phyloP scores from a whole-genome alignment of 768 basidiomycete genomes.

The Boletus fagicola region DNA sequence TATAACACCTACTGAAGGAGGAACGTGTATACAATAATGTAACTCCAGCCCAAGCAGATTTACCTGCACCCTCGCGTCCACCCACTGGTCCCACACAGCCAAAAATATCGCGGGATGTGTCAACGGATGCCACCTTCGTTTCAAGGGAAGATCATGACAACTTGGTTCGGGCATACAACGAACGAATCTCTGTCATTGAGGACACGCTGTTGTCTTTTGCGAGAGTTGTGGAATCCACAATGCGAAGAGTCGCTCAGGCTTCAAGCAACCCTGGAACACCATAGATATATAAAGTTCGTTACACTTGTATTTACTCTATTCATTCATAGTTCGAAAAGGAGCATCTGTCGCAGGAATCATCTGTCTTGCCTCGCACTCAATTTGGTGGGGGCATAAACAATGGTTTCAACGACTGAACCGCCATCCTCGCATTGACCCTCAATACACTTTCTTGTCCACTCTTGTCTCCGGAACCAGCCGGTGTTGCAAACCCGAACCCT shows the following conservation, averaged over 20 bases:
- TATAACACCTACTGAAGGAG: neutral
- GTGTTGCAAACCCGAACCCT: conserved; percentile 39
- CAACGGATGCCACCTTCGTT: neutral
- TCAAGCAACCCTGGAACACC: neutral
- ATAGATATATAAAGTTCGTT: neutral
- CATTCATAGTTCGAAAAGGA: neutral
- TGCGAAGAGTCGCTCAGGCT: neutral
- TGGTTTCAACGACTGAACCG: conserved; percentile 26
- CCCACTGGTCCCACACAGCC: too few species aligned
- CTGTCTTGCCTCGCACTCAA: neutral
- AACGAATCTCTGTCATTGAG: neutral
- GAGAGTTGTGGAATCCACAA: neutral
- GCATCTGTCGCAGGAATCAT: neutral
- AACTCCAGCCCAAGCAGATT: neutral
- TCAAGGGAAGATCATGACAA: neutral
- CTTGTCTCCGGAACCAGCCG: conserved; percentile 4
- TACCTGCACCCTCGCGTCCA: too few species aligned
- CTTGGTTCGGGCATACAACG: neutral
- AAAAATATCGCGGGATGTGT: too few species aligned
- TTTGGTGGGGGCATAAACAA: conserved; percentile 24
- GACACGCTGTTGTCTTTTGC: neutral
- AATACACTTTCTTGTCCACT: conserved; percentile 23
- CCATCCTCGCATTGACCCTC: conserved; percentile 27
- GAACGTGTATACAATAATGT: neutral
- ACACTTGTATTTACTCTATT: neutral